Evolutionary conservation across 2,329 filamentous ascomycete species (phyloP).

Genomic region (Arthrobotrys musiformis): DNA sequence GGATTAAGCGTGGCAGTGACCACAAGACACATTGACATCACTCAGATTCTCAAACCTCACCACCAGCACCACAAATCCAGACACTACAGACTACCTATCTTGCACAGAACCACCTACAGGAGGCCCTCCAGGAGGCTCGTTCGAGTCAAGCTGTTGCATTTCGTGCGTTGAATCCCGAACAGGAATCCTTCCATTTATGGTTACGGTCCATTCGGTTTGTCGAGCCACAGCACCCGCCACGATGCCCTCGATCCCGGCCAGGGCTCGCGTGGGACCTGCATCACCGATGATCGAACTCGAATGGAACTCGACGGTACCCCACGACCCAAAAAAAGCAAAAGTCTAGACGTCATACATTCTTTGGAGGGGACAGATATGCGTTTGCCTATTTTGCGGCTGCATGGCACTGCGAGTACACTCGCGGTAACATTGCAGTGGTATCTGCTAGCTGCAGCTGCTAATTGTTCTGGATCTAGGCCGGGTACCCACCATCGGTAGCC

Average conservation of each 20-base stretch:
- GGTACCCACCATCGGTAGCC: too few species aligned
- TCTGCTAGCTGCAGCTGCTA: too few species aligned
- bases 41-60: background rate
- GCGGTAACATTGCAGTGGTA: background rate
- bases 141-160: slow-evolving; percentile 16
- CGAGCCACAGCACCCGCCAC: slow-evolving; percentile 44
- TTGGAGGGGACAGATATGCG: background rate
- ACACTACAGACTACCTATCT: background rate
- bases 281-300: slow-evolving; percentile 7
- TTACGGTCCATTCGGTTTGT: background rate
- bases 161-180: slow-evolving; percentile 35
- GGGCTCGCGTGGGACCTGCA: slow-evolving; percentile 36
- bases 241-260: slow-evolving; percentile 27
- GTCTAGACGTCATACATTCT: slow-evolving; percentile 46
- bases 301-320: background rate
- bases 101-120: background rate
- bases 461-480: too few species aligned
- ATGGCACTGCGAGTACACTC: background rate
- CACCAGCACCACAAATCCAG: background rate
- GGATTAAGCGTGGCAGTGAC: slow-evolving; percentile 1
- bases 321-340: slow-evolving; percentile 47
- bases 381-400: background rate
- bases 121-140: background rate
- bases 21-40: background rate
- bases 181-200: slow-evolving; percentile 22